Evolutionary conservation across 148 eudicot species (phyloP).

Genomic region (Fagopyrum homotropicum): DNA sequence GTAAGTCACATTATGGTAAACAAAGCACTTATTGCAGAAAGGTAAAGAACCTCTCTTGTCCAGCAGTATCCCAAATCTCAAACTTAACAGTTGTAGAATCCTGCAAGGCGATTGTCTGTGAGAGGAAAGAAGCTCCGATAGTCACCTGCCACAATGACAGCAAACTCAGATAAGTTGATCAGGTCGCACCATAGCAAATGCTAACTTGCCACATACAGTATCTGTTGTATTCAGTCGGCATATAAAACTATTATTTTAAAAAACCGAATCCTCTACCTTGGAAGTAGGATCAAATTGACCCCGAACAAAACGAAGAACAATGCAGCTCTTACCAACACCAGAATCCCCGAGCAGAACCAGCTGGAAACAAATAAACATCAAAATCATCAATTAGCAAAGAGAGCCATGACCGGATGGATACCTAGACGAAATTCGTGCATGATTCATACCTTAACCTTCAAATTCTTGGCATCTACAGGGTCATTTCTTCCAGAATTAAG

Average conservation of each 20-base stretch:
- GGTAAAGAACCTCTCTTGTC: slow-evolving; percentile 75
- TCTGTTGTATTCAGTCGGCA: not conserved
- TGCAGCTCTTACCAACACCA: slow-evolving; percentile 81
- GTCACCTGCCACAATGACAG: slow-evolving; percentile 54
- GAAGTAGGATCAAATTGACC: slow-evolving; percentile 98
- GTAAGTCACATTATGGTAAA: not conserved
- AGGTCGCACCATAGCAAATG: not conserved
- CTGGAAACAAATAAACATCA: slow-evolving; percentile 23
- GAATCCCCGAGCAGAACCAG: slow-evolving; percentile 69
- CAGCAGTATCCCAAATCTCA: slow-evolving; percentile 99
- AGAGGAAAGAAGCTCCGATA: slow-evolving; percentile 92
- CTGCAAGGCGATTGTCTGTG: slow-evolving; percentile 91
- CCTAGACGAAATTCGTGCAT: not conserved
- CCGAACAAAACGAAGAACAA: slow-evolving; percentile 81
- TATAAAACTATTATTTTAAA: not conserved
- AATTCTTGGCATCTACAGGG: slow-evolving; percentile 48
- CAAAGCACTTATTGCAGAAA: not conserved
- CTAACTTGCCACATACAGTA: not conserved
- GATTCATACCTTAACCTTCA: slow-evolving; percentile 62
- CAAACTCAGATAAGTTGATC: not conserved
- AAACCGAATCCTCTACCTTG: slow-evolving; percentile 39
- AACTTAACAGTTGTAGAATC: slow-evolving; percentile 93
- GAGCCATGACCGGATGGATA: not conserved
- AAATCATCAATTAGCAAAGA: not conserved
- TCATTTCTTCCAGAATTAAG: slow-evolving; percentile 39